Base-by-base conservation (phyloP, 2,329 filamentous ascomycete species). In the Cordyceps pruinosa region DNA sequence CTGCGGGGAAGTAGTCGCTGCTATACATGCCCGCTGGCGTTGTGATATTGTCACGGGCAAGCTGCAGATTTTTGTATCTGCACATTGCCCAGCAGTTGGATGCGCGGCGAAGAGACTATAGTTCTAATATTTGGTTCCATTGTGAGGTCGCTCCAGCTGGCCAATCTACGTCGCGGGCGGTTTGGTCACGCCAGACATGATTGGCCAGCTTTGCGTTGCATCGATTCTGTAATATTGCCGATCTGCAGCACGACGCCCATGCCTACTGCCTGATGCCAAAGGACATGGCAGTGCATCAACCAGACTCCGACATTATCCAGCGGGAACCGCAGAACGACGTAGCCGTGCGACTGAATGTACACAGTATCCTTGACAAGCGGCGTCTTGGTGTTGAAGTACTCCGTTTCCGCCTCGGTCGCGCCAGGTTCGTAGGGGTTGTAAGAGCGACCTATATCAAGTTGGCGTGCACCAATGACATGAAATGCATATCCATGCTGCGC, bases 241-340 rank as follows among this genome's bases (percentile, higher is more conserved):
- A 60, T 32, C 17, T 63, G 60, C 25, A 63, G 23, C 4, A 57
- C 57, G 69, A 76, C 75, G 1, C 70, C 71, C 72, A 76, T 75
- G 1, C 75, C 75, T 28, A 69, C 72, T 1, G 69, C 73, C 58
- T 66, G 64, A 41, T 70, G 70, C 63, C 70, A 73, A 5, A 72
- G 57, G 1, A 72, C 65, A 62, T 72, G 70, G 37, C 71, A 73
- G 58, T 73, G 71, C 46, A 73, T 65, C 42, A 72, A 63, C 72
- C 71, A 73, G 12, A 73, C 51, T 2, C 71, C 71, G 8, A 66
- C 61, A 56, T 73, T 73, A 54, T 73, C 66, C 5, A 70, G 62
- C 13, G 58, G 61, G 39, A 74, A 68, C 5, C 70, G 63, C 13
- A 73, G 47, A 1, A 73, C 65, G 2, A 69, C 68, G 58, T 73